Evolutionary conservation across 2,329 filamentous ascomycete genomes (phyloP).

Genomic region (Cryphonectria japonica): DNA sequence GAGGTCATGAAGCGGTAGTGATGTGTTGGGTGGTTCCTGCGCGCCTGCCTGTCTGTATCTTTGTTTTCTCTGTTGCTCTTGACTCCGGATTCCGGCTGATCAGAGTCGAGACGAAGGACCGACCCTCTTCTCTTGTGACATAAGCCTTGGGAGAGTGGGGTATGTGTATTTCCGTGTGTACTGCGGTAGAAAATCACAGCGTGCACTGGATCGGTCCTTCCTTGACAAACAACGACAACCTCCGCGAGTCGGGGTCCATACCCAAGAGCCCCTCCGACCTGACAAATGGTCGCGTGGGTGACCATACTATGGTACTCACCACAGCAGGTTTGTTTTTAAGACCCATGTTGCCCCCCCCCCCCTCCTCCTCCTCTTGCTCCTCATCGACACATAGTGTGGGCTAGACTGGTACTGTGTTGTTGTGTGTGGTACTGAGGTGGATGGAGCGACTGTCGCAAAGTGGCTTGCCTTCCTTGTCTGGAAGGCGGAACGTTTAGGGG

Average conservation of each 20-base stretch:
- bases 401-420: background rate
- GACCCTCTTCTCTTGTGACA: background rate
- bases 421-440: background rate
- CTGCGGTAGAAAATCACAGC: background rate
- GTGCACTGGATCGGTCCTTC: background rate
- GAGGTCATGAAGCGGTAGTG: background rate
- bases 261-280: background rate
- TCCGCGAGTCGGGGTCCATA: background rate
- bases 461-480: constrained; percentile 1
- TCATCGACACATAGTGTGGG: background rate
- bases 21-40: too few species aligned
- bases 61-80: background rate
- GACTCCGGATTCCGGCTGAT: background rate
- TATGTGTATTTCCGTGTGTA: background rate
- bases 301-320: background rate
- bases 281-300: background rate
- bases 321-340: background rate
- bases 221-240: background rate
- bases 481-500: background rate
- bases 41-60: too few species aligned
- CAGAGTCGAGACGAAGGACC: background rate
- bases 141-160: background rate
- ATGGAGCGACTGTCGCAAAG: background rate
- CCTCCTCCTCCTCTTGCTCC: too few species aligned
- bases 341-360: background rate